A percentile compares a stretch with the other conserved stretches of the same genome.
Evolutionary conservation across 805 yeast species (phyloP).

Genomic region (Saccharomycopsis schoenii): DNA sequence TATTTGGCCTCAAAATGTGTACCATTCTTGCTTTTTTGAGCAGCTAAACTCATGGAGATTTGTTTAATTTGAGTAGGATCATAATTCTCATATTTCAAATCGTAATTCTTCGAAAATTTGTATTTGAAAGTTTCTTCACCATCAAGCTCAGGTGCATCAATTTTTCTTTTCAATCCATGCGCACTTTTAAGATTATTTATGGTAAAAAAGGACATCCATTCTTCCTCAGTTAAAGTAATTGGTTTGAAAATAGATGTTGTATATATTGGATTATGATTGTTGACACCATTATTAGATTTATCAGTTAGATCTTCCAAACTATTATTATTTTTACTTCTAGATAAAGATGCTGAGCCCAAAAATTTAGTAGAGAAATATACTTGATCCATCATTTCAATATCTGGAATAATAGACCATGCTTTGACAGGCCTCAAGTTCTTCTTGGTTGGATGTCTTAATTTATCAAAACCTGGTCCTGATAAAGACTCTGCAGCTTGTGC

Average conservation of each 20-base stretch:
- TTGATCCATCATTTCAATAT: conserved; percentile 82
- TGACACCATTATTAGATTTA: conserved; percentile 26
- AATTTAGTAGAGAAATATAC: conserved; percentile 57
- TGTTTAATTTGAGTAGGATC: conserved; percentile 22
- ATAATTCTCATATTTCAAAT: conserved; percentile 44
- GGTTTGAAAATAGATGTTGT: conserved; percentile 65
- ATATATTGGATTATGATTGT: conserved; percentile 29
- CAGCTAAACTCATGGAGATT: conserved; percentile 43
- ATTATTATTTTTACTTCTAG: conserved; percentile 19
- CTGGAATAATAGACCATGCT: conserved; percentile 80
- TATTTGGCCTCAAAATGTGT: conserved; percentile 56
- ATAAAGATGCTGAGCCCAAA: conserved; percentile 38
- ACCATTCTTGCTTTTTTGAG: conserved; percentile 46
- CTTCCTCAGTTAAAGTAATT: conserved; percentile 56
- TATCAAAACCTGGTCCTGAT: conserved; percentile 30
- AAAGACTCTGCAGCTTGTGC: conserved; percentile 44
- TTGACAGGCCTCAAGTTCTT: conserved; percentile 62
- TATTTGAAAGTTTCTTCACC: conserved; percentile 39
- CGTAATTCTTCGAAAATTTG: conserved; percentile 68
- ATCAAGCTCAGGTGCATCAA: conserved; percentile 32
- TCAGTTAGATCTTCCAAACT: conserved; percentile 24
- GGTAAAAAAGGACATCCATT: conserved; percentile 65
- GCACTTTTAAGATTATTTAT: conserved; percentile 34
- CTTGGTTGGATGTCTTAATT: conserved; percentile 70
- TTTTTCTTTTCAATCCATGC: conserved; percentile 31